Percentiles rank a stretch among this genome's conserved stretches.
phyloP scores from a whole-genome alignment of 1,284 basidiomycete genomes.

The Cryptococcus hybrid region DNA sequence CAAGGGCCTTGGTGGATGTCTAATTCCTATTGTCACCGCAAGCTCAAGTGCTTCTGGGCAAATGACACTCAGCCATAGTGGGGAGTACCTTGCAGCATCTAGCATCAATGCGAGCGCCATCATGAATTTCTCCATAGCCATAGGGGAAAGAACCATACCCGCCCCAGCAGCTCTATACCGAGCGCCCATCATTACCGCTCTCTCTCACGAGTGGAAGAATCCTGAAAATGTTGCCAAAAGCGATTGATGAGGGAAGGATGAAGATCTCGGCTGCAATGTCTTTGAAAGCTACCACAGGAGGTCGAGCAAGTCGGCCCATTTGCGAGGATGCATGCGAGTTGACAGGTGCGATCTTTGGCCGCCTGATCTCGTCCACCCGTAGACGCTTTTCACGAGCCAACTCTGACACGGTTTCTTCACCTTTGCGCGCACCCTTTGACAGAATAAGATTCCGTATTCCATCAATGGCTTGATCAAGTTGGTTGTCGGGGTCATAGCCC shows the following conservation, averaged over 20 bases:
- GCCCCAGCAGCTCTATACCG: constrained; percentile 70
- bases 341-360: constrained; percentile 27
- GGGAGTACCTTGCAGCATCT: constrained; percentile 73
- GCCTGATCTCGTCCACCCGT: constrained; percentile 54
- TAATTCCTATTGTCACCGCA: constrained; percentile 70
- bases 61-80: constrained; percentile 73
- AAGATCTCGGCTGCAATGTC: constrained; percentile 79
- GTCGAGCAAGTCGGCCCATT: constrained; percentile 4
- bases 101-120: constrained; percentile 75
- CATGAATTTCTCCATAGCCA: constrained; percentile 71
- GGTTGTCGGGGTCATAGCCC: constrained; percentile 7
- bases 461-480: constrained; percentile 36
- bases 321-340: constrained; percentile 36
- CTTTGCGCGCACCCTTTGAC: constrained; percentile 36
- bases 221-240: constrained; percentile 85
- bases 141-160: constrained; percentile 71
- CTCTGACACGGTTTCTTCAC: constrained; percentile 55
- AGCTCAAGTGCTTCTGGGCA: constrained; percentile 79
- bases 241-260: constrained; percentile 78
- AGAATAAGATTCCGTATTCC: constrained; percentile 36
- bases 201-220: constrained; percentile 68
- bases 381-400: constrained; percentile 71
- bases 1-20: constrained; percentile 55
- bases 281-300: constrained; percentile 57
- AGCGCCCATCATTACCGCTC: constrained; percentile 56